Evolutionary conservation across 1,139 yeast species (phyloP).

Genomic region (Debaryomyces singareniensis): DNA sequence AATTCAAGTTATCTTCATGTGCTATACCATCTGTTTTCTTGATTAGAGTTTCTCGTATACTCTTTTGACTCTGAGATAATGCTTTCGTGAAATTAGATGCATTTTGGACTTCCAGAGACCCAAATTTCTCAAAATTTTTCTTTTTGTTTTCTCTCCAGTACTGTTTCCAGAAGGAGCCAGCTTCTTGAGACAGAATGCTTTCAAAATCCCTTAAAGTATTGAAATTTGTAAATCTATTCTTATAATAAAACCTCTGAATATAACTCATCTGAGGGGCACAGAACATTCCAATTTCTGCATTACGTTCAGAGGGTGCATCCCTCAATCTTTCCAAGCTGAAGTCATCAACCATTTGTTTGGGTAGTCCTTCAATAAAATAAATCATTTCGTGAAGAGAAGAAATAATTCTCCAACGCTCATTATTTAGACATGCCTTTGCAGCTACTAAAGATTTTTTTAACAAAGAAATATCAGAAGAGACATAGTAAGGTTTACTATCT

Average conservation of each 20-base stretch:
- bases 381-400: conserved; percentile 61
- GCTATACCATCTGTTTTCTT: background rate
- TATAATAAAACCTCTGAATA: conserved; percentile 48
- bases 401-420: conserved; percentile 50
- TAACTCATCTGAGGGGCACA: conserved; percentile 57
- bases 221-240: conserved; percentile 38
- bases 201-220: conserved; percentile 17
- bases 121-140: conserved; percentile 1
- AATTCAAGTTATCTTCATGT: background rate
- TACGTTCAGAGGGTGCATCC: conserved; percentile 8
- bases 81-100: background rate
- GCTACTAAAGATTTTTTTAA: conserved; percentile 35
- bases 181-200: conserved; percentile 21
- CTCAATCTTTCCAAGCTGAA: conserved; percentile 39
- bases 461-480: conserved; percentile 28
- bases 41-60: background rate
- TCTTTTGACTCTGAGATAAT: background rate
- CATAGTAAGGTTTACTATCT: conserved; percentile 22
- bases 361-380: conserved; percentile 42
- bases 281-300: conserved; percentile 33
- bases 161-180: conserved; percentile 43
- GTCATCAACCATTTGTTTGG: conserved; percentile 27
- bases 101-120: background rate
- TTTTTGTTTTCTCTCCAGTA: conserved; percentile 44
- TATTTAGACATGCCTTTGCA: conserved; percentile 43